Conservation (phyloP, 768 basidiomycete genomes). For the Mycena chlorophos region DNA sequence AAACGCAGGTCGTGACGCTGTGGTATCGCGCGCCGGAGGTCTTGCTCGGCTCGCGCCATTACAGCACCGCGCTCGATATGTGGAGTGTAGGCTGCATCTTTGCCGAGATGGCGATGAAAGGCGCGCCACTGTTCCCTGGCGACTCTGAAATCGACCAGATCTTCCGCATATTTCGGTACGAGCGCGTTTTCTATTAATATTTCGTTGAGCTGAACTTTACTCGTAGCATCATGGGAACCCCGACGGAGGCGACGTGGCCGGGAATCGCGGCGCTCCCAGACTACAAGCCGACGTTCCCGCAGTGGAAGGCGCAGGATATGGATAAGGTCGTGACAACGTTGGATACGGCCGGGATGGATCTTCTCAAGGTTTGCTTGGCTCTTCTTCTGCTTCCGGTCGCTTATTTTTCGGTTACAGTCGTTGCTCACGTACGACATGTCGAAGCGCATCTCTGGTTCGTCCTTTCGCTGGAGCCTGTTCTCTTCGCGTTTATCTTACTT, state of each 20-base stretch:
- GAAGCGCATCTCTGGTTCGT: slow-evolving; percentile 83
- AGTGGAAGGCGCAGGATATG: slow-evolving; percentile 84
- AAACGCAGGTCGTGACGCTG: slow-evolving; percentile 86
- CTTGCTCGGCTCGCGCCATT: slow-evolving; percentile 90
- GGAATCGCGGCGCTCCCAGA: slow-evolving; percentile 86
- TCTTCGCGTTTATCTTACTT: not conserved
- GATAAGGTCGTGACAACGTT: slow-evolving; percentile 62
- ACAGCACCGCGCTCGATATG: slow-evolving; percentile 98
- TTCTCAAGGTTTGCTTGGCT: slow-evolving; percentile 60
- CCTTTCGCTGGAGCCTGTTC: not conserved
- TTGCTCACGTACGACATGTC: slow-evolving; percentile 86
- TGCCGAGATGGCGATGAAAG: slow-evolving; percentile 96
- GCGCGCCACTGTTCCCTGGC: slow-evolving; percentile 90
- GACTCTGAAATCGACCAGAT: slow-evolving; percentile 99
- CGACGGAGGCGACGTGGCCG: slow-evolving; percentile 88
- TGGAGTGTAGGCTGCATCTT: slow-evolving; percentile 99
- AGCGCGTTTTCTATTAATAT: slow-evolving; percentile 26
- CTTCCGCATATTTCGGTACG: slow-evolving; percentile 96
- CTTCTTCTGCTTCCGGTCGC: not conserved
- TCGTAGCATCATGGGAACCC: slow-evolving; percentile 89
- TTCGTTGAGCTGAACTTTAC: not conserved
- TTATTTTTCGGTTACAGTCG: slow-evolving; percentile 37
- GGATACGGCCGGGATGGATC: slow-evolving; percentile 77
- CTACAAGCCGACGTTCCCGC: slow-evolving; percentile 95
- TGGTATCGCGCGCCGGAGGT: slow-evolving; percentile 99